Evolutionary conservation across 2,329 filamentous ascomycete genomes (phyloP).

Genomic region (Xylariaceae sp.): DNA sequence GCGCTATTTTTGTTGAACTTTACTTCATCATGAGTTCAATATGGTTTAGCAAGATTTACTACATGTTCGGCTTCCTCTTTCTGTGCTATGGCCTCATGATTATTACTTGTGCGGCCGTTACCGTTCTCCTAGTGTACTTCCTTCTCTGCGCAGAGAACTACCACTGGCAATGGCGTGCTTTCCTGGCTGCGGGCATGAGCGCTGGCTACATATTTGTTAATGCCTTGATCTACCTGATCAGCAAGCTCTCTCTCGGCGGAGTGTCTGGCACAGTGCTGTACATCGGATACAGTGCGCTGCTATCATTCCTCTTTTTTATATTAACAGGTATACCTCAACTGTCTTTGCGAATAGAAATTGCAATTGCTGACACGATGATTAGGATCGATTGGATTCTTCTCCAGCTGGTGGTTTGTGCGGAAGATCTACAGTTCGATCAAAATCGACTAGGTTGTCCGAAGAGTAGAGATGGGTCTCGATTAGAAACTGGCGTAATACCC

Average conservation of each 20-base stretch:
- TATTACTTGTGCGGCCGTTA: conserved; percentile 89
- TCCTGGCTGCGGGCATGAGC: conserved; percentile 88
- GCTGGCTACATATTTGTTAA: conserved; percentile 92
- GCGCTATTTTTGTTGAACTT: conserved; percentile 95
- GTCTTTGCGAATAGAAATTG: neutral
- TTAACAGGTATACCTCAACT: conserved; percentile 76
- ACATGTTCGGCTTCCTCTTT: conserved; percentile 99
- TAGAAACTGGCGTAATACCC: neutral
- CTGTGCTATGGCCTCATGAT: conserved; percentile 98
- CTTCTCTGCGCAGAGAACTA: conserved; percentile 96
- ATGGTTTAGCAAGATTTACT: conserved; percentile 99
- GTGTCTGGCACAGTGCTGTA: conserved; percentile 89
- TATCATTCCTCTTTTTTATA: conserved; percentile 91
- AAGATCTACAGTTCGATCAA: conserved; percentile 99
- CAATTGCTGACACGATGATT: conserved; percentile 21
- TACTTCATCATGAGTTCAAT: conserved; percentile 99
- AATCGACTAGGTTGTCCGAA: conserved; percentile 69
- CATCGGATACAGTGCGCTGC: conserved; percentile 86
- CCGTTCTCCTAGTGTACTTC: conserved; percentile 95
- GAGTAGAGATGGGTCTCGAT: neutral
- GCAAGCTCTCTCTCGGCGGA: conserved; percentile 83
- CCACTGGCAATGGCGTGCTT: conserved; percentile 98
- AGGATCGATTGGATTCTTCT: conserved; percentile 96
- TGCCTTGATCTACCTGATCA: conserved; percentile 88
- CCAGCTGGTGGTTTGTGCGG: conserved; percentile 91